Evolutionary conservation across 805 yeast species (phyloP).

Genomic region (Cyberlindnera xishuangbannaensis): DNA sequence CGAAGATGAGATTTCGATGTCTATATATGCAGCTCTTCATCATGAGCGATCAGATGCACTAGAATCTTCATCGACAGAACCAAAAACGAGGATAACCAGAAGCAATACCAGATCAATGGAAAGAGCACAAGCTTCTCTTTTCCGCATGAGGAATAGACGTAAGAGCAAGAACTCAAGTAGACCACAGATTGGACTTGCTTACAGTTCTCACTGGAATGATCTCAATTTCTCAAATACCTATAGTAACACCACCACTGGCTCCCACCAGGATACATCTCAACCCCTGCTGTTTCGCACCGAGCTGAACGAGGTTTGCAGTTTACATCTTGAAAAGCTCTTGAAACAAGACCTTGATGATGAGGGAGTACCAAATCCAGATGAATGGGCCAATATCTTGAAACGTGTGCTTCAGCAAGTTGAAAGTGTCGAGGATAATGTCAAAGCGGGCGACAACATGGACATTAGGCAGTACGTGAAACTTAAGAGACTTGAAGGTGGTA

Average conservation of each 20-base stretch:
- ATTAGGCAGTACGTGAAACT: conserved; percentile 85
- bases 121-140: conserved; percentile 60
- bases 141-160: conserved; percentile 54
- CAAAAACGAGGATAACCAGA: conserved; percentile 31
- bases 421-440: conserved; percentile 51
- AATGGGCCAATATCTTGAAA: conserved; percentile 57
- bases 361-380: conserved; percentile 38
- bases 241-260: neutral
- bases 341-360: conserved; percentile 61
- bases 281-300: conserved; percentile 18
- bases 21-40: conserved; percentile 52
- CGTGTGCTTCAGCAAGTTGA: conserved; percentile 50
- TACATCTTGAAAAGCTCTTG: conserved; percentile 46
- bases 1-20: conserved; percentile 68
- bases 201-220: conserved; percentile 16
- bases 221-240: conserved; percentile 1
- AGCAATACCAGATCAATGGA: conserved; percentile 44
- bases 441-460: conserved; percentile 70
- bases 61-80: conserved; percentile 21
- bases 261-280: neutral
- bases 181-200: conserved; percentile 23
- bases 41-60: conserved; percentile 29
- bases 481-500: conserved; percentile 77
- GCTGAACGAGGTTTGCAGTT: conserved; percentile 30
- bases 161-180: conserved; percentile 41